These are phyloP conservation scores for Geosmithia morbida DNA, from an alignment of 2,329 filamentous ascomycete species.

Conservation along the genomic window DNA sequence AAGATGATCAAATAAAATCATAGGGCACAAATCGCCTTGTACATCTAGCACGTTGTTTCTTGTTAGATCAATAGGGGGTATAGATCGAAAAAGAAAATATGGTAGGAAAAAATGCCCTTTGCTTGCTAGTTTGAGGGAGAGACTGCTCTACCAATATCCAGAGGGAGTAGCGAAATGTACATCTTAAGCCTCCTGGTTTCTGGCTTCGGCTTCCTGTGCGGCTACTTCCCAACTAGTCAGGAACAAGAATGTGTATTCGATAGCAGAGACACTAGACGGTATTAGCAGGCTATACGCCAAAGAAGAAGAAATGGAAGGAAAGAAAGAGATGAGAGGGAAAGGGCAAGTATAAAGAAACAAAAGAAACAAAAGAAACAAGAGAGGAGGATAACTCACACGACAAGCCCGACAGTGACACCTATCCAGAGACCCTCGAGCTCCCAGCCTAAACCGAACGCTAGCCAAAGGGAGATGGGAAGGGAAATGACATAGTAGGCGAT, in stretches of 20 bases:
- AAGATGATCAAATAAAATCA: no score
- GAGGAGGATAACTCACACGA: slow-evolving; percentile 29
- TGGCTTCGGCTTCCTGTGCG: slow-evolving; percentile 33
- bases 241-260: slow-evolving; percentile 38
- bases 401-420: slow-evolving; percentile 60
- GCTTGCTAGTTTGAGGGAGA: no score
- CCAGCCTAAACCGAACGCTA: slow-evolving; percentile 66
- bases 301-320: background rate
- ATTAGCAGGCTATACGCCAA: slow-evolving; percentile 3
- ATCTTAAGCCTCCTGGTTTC: slow-evolving; percentile 31
- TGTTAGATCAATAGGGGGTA: no score
- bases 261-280: slow-evolving; percentile 27
- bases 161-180: no score
- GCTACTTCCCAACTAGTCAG: slow-evolving; percentile 39
- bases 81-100: no score
- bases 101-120: no score
- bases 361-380: background rate
- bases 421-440: slow-evolving; percentile 69
- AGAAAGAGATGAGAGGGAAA: background rate
- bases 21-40: no score
- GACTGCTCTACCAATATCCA: no score
- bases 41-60: no score
- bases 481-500: slow-evolving; percentile 78
- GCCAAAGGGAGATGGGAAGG: slow-evolving; percentile 67
- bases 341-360: background rate